Percentiles rank a stretch among this genome's conserved stretches.
These are phyloP conservation scores for Arthromyces matolae DNA, from an alignment of 768 basidiomycete genomes.

Conservation along the genomic window DNA sequence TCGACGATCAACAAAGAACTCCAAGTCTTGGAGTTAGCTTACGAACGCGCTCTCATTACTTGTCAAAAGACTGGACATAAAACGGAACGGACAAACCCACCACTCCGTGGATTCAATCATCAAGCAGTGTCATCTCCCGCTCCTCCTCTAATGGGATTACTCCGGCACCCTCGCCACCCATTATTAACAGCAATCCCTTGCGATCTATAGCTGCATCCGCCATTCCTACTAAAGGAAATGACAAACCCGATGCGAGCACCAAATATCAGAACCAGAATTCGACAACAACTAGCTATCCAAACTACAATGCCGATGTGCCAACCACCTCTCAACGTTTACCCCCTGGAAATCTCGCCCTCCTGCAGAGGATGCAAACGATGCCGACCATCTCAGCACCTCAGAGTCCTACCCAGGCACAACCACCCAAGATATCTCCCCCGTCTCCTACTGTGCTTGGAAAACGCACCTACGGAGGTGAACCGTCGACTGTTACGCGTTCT, in stretches of 20 bases:
- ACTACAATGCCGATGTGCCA: no score
- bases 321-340: no score
- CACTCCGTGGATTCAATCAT: slow-evolving; percentile 3
- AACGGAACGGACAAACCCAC: slow-evolving; percentile 5
- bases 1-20: no score
- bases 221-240: no score
- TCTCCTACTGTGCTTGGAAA: slow-evolving; percentile 7
- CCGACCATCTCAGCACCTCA: background rate
- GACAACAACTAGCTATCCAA: no score
- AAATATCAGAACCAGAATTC: no score
- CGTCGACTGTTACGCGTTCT: background rate
- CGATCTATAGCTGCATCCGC: no score
- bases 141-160: background rate
- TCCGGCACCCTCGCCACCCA: background rate
- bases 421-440: background rate
- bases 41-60: slow-evolving; percentile 5
- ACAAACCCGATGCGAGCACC: no score
- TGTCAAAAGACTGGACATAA: slow-evolving; percentile 2
- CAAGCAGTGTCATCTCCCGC: background rate
- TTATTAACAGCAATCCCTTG: no score
- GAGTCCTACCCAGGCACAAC: background rate
- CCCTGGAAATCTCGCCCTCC: background rate
- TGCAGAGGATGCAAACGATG: slow-evolving; percentile 7
- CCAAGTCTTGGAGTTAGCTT: background rate
- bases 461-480: background rate